A percentile compares a stretch with the other conserved stretches of the same genome.
phyloP scores from a whole-genome alignment of 225 moss, liverwort and hornwort species.

The Antitrichia curtipendula region DNA sequence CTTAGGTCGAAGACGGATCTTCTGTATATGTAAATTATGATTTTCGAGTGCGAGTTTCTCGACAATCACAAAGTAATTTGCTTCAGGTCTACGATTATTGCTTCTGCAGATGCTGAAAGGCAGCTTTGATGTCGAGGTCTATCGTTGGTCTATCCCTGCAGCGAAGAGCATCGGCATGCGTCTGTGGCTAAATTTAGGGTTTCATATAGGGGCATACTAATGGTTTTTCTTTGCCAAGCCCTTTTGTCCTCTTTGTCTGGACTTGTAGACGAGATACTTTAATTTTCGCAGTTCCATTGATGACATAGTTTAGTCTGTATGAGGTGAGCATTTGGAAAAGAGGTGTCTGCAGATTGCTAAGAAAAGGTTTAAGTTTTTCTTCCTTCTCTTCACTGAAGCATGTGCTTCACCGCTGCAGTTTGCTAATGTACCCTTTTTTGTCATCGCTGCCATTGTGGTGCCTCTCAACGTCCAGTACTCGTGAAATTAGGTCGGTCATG shows the following conservation, averaged over 20 bases:
- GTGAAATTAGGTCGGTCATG: neutral
- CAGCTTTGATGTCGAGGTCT: neutral
- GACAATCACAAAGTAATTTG: neutral
- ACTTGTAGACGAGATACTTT: neutral
- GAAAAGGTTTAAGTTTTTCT: neutral
- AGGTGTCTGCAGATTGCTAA: neutral
- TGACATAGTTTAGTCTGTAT: neutral
- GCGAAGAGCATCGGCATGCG: neutral
- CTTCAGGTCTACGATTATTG: neutral
- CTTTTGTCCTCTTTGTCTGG: neutral
- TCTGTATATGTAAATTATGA: neutral
- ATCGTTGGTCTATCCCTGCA: neutral
- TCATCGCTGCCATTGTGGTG: neutral
- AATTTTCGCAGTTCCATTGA: neutral
- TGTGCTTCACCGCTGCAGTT: neutral
- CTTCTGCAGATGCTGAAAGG: neutral
- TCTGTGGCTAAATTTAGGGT: neutral
- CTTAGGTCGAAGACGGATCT: neutral
- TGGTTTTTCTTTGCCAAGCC: neutral
- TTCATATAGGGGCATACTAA: neutral
- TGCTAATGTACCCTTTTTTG: neutral
- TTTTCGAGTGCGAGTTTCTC: neutral
- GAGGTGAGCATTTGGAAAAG: neutral
- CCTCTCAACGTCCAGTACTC: too few relatives aligned
- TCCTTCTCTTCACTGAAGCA: neutral